These are phyloP conservation scores for Cenchrus americanus DNA, from an alignment of 176 grass and related monocot species.

Conservation along the genomic window DNA sequence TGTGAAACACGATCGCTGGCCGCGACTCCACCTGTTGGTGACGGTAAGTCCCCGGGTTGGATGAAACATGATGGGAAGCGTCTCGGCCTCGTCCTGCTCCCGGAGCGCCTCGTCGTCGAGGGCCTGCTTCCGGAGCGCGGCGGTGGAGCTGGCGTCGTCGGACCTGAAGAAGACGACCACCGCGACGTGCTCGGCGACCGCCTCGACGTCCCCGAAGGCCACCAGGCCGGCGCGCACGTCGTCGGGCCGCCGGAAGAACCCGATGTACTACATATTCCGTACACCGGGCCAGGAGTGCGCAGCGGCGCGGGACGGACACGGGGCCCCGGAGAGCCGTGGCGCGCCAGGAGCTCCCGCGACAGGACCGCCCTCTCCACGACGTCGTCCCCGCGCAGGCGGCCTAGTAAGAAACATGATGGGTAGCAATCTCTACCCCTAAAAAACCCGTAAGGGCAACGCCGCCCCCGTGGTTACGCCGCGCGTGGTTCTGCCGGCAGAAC, in stretches of 20 bases:
- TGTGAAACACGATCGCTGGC: neutral
- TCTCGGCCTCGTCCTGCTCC: neutral
- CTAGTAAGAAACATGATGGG: no score
- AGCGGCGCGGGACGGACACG: no score
- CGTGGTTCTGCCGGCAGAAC: no score
- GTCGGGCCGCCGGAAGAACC: neutral
- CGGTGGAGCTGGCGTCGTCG: neutral
- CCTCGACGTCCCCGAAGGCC: neutral
- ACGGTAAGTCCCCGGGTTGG: neutral
- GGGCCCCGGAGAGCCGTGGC: no score
- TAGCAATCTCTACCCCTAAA: no score
- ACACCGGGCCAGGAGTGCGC: no score
- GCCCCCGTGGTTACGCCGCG: no score
- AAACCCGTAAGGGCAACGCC: no score
- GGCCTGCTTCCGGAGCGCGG: neutral
- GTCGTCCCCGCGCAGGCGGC: no score
- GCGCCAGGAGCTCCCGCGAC: no score
- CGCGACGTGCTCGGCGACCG: neutral
- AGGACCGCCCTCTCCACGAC: no score
- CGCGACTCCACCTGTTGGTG: neutral
- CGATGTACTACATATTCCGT: neutral
- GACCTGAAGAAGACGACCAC: neutral
- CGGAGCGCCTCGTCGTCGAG: no score
- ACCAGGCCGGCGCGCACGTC: neutral
- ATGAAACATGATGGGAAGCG: neutral